Evolutionary conservation across 768 basidiomycete species (phyloP), one percentile per base, ranked within the genome.

Genomic region (Crassisporium funariophilum): DNA sequence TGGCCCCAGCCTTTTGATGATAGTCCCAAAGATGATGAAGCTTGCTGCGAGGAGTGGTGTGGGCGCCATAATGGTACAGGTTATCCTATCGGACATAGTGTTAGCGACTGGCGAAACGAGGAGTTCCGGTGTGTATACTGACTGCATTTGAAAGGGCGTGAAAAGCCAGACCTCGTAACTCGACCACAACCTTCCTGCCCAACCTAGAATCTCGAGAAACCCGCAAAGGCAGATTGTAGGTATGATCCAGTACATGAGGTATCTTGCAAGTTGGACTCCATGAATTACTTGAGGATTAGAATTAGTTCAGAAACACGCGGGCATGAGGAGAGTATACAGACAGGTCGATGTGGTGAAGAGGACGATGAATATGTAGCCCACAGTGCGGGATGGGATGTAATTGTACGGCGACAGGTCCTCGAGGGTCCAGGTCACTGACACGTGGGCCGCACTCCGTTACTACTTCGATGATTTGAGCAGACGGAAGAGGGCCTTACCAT

Each of bases 21-120:
- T 70, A 11, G 61, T 61, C 2, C 75, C 77, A 23, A 82, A 69
- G 31, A 82, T 73, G 27, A 82, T 62, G 53, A 83, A 84, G 49
- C 75, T 77, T 4, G 72, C 82, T 0, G 81, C 83, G 4, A 83
- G 60, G 8, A 83, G 65, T 1, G 79, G 79, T 0, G 81, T 83
- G 1, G 83, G 82, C 0, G 73, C 77, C 12, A 82, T 50, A 41
- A 82, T 76, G 0, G 76, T 78, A 1, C 66, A 61, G 3, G 66
- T 63, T 6, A 73, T 71, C 47, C 76, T 76, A 17, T 8, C 38
- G 5, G 2, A 35, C 13, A 9, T 4, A 19, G 7, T 4, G 22
- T 27, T n/a, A 45, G 13, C 20, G 8, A 17, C 9, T 19, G 37
- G 19, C 13, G 2, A 9, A 11, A 11, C 21, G 15, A 6, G 21